Conservation (phyloP, 345 rosid genomes). For the Eucalyptus cloeziana region DNA sequence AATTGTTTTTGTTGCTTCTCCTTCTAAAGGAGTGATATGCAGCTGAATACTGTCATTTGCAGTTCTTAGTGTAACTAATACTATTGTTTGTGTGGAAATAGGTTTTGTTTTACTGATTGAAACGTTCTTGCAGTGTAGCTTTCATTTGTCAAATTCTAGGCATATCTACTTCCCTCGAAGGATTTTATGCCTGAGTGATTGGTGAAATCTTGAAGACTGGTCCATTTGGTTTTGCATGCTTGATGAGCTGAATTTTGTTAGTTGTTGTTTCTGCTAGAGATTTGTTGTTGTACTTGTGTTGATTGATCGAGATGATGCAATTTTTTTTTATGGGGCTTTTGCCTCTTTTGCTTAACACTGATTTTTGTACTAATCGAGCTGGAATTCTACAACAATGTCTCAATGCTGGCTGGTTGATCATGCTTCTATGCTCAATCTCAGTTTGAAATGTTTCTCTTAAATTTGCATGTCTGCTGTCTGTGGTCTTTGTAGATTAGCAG, state of each 20-base stretch:
- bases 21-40: neutral
- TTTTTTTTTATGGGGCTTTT: neutral
- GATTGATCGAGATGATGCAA: neutral
- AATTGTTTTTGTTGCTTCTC: neutral
- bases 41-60: neutral
- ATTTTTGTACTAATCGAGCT: neutral
- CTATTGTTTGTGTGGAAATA: neutral
- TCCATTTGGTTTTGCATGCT: neutral
- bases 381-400: neutral
- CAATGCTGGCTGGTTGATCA: neutral
- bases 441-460: neutral
- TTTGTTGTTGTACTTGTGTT: neutral
- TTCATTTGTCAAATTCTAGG: neutral
- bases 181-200: neutral
- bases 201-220: neutral
- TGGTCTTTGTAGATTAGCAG: conserved; percentile 60
- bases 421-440: neutral
- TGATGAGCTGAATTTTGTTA: neutral
- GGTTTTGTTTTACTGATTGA: neutral
- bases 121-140: neutral
- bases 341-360: neutral
- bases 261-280: neutral
- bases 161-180: neutral
- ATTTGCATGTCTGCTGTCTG: neutral
- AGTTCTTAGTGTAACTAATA: neutral